A percentile compares a stretch with the other conserved stretches of the same genome.
Conservation (phyloP, 2,329 filamentous ascomycete genomes). For the Colletotrichum noveboracense region DNA sequence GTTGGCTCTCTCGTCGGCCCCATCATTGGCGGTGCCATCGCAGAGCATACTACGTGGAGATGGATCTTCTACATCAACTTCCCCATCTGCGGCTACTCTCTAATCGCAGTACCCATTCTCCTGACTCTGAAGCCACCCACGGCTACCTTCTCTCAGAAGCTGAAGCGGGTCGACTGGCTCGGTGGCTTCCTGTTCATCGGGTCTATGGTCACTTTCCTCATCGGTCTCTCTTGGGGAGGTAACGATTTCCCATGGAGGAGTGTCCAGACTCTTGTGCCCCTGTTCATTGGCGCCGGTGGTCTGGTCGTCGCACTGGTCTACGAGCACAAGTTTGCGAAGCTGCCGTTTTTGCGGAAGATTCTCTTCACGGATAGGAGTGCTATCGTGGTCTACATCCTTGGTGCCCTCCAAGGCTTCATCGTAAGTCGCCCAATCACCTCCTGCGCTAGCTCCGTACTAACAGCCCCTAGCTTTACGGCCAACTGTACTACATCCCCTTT, state of each 20-base stretch:
- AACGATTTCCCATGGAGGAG: conserved; percentile 47
- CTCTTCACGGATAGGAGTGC: conserved; percentile 34
- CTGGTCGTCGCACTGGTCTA: conserved; percentile 41
- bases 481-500: conserved; percentile 40
- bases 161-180: conserved; percentile 48
- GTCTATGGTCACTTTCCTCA: conserved; percentile 47
- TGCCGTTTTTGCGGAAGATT: conserved; percentile 35
- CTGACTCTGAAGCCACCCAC: conserved; percentile 41
- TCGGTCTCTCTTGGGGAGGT: conserved; percentile 54
- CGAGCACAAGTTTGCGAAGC: conserved; percentile 35
- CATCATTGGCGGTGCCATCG: conserved; percentile 41
- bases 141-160: conserved; percentile 35
- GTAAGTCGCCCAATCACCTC: conserved; percentile 25
- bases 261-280: conserved; percentile 42
- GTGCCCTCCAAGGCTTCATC: conserved; percentile 36
- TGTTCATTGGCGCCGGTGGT: conserved; percentile 47
- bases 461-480: conserved; percentile 28
- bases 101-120: conserved; percentile 45
- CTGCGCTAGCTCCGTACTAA: neutral
- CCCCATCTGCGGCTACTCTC: conserved; percentile 44
- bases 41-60: conserved; percentile 43
- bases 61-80: conserved; percentile 56
- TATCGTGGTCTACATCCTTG: conserved; percentile 33
- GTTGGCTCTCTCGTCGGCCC: conserved; percentile 46
- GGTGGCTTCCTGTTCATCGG: conserved; percentile 51